phyloP scores from a whole-genome alignment of 495 filamentous ascomycete species.

The Podospora fimiseda region DNA sequence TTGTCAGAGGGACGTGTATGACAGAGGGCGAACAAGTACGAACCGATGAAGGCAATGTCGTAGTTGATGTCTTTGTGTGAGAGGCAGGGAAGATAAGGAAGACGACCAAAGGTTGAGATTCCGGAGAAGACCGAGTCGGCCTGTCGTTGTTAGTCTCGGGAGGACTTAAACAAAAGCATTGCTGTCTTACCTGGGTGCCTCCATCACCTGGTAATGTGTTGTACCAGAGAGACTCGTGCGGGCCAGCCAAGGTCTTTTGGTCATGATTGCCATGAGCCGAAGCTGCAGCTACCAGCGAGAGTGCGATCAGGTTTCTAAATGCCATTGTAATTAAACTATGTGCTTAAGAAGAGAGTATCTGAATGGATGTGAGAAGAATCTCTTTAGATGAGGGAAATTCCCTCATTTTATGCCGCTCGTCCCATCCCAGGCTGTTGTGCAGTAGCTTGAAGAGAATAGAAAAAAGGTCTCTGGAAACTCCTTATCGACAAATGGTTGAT shows the following conservation, averaged over 20 bases:
- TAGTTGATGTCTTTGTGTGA: conserved; percentile 57
- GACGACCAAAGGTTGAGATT: conserved; percentile 77
- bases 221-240: conserved; percentile 48
- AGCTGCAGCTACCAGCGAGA: conserved; percentile 22
- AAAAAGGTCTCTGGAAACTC: not conserved
- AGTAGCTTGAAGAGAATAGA: not conserved
- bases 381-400: not conserved
- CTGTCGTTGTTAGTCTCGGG: conserved; percentile 21
- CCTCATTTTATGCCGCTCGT: not conserved
- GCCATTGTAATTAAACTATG: too few relatives aligned
- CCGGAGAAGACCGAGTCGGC: conserved; percentile 65
- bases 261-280: conserved; percentile 29
- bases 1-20: conserved; percentile 13
- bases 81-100: conserved; percentile 69
- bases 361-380: too few relatives aligned
- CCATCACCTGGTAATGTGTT: conserved; percentile 51
- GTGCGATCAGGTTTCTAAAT: not conserved
- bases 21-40: conserved; percentile 47
- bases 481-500: too few relatives aligned
- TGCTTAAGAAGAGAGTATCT: too few relatives aligned
- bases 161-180: not conserved
- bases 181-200: conserved; percentile 44
- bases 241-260: conserved; percentile 41
- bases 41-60: conserved; percentile 79
- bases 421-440: not conserved